Percentiles rank a stretch among this genome's conserved stretches.
Evolutionary conservation across 768 basidiomycete genomes (phyloP).

Genomic region (Podaxis sp.): DNA sequence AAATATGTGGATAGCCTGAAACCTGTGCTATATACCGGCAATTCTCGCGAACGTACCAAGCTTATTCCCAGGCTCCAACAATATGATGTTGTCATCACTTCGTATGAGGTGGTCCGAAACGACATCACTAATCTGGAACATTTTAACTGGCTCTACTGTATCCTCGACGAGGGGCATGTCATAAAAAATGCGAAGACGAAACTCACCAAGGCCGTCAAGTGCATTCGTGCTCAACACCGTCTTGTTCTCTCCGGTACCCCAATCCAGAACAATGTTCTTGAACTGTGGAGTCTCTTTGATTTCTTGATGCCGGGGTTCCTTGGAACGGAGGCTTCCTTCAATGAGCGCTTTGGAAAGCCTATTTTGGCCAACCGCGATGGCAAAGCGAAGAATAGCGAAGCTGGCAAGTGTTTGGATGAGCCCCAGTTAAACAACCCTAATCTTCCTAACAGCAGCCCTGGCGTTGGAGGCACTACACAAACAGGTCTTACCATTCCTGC

Average conservation of each 20-base stretch:
- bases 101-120: constrained; percentile 96
- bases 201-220: constrained; percentile 93
- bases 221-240: constrained; percentile 84
- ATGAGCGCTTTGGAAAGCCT: constrained; percentile 93
- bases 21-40: constrained; percentile 87
- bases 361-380: constrained; percentile 94
- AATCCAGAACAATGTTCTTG: constrained; percentile 98
- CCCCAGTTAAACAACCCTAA: neutral
- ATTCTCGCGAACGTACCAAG: constrained; percentile 71
- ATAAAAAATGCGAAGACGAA: constrained; percentile 99
- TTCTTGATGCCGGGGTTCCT: constrained; percentile 99
- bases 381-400: constrained; percentile 91
- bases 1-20: constrained; percentile 86
- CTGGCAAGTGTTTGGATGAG: constrained; percentile 51
- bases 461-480: constrained; percentile 97
- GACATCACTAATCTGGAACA: constrained; percentile 75
- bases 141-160: constrained; percentile 89
- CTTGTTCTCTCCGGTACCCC: constrained; percentile 96
- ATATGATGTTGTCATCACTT: constrained; percentile 92
- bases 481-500: constrained; percentile 96
- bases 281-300: constrained; percentile 98
- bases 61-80: constrained; percentile 60
- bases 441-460: constrained; percentile 61
- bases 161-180: constrained; percentile 96
- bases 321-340: constrained; percentile 92